Base-by-base conservation (phyloP, 163 green algal genomes). In the Prototheca wickerhamii region DNA sequence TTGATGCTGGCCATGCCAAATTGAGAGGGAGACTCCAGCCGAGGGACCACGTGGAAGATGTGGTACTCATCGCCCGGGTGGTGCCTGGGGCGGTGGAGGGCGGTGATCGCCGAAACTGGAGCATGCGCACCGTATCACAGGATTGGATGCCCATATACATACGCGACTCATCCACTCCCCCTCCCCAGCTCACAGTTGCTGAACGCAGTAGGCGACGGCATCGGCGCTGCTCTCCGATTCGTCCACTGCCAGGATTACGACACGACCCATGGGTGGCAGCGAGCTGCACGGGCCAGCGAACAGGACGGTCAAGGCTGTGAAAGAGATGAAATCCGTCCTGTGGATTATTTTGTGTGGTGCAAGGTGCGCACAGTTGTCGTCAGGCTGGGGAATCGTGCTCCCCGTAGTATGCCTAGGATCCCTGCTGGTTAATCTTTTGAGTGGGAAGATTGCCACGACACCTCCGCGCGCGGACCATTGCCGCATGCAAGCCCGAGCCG, bases 31-130 rank as follows among this genome's bases (percentile, higher is more conserved):
- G 68, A 60, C 49, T 79, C 53, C 29, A 78, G 51, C 3, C 69
- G 54, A 12, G 78, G 80, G 20, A 86, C 61, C 23, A 87, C 70
- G 50, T 86, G 79, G 35, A 86, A 18, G 23, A 61, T 53, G 40
- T 65, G 57, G 10, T 60, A 25, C 20, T 40, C 4, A 49, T 52
- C 34, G 4, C 37, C 26, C 33, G 18, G 17, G 25, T 60, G 74
- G 46, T 54, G 23, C 46, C 46, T 54, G 37, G 37, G 15, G 15
- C n/a, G 15, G 37, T 2, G 37, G 37, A 44, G 37, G 37, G 15
- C 37, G 0, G 37, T 44, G 0, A 44, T 44, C 10, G 37, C 10
- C 10, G 37, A 15, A 44, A 44, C 37, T 21, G 0, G 37, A 15
- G 37, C 10, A 44, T 44, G 37, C 37, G 37, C 37, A 10, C 37